Base-by-base conservation (phyloP, 2,329 filamentous ascomycete species). In the Talaromyces piceae region DNA sequence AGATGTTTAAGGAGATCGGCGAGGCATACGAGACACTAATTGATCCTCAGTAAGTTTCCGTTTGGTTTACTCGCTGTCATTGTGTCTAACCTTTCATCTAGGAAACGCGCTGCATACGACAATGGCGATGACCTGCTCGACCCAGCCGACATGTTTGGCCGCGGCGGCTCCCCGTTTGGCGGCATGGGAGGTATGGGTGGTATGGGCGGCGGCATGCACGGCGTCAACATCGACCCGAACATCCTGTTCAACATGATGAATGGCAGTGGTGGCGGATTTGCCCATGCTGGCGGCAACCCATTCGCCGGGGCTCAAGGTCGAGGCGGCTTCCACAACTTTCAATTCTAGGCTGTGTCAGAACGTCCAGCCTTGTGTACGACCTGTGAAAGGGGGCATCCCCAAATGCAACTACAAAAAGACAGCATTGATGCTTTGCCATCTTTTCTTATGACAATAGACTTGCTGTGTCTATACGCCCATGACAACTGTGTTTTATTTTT, bases 11-110 rank as follows among this genome's bases (percentile, higher is more conserved):
- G 80, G 93, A 98, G 67, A 87, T 96, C 67, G 88, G 90, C 62
- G 93, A 98, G 76, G 91, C 91, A 37, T 95, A 98, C 67, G 93
- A 98, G 73, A 94, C 86, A 46, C 75, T 98, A 72, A 95, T 88
- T 65, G 93, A 98, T 71, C 77, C 90, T 74, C 84, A 95, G 85
- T 90, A 86, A 72, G 86, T 82, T 1, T 27, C 23, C 11, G 41
- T 47, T 6, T 39, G 50, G 43, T 44, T 52, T 49, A 54, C 33
- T 37, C 20, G 23, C 41, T 44, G 41, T 12, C 33, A 47, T 33
- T 49, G 31, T 33, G 49, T 57, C 51, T 28, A 26, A 37, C 30
- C 33, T 8, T 25, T 4, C 16, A 7, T 26, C 45, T 55, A 89
- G 86, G 71, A 97, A 95, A 76, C 85, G 88, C 59, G 86, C 87